Evolutionary conservation across 495 filamentous ascomycete genomes (phyloP).

Genomic region (Xylaria venustula): DNA sequence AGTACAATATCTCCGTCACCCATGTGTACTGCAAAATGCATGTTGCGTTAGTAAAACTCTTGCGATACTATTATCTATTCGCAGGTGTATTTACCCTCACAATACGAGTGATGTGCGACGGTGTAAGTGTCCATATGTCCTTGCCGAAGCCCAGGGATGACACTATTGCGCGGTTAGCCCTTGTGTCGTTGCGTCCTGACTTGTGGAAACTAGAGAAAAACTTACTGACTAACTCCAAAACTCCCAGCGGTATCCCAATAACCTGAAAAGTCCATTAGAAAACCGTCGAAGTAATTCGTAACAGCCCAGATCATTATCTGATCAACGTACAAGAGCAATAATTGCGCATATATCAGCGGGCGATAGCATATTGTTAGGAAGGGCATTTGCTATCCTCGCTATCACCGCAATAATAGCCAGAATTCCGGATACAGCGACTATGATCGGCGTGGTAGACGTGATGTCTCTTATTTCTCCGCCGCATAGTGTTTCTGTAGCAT

Average conservation of each 20-base stretch:
- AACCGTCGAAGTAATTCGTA: background rate
- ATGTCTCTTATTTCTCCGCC: conserved; percentile 14
- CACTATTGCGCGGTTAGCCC: background rate
- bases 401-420: conserved; percentile 11
- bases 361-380: background rate
- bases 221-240: conserved; percentile 14
- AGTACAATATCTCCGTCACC: conserved; percentile 34
- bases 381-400: conserved; percentile 10
- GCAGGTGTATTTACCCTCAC: background rate
- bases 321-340: background rate
- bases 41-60: background rate
- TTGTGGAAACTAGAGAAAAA: background rate
- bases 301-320: background rate
- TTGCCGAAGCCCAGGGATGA: conserved; percentile 29
- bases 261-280: background rate
- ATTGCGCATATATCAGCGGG: conserved; percentile 19
- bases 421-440: conserved; percentile 7
- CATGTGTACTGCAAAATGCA: background rate
- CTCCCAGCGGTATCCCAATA: conserved; percentile 16
- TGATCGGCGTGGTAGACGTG: conserved; percentile 3
- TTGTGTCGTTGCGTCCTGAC: background rate
- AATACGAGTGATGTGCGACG: conserved; percentile 21
- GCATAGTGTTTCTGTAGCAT: conserved; percentile 18
- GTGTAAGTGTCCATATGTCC: conserved; percentile 34
- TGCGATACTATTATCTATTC: background rate